Percentiles rank a stretch among this genome's conserved stretches.
Evolutionary conservation across 805 yeast species (phyloP).

Genomic region (Candida parachauliodes): DNA sequence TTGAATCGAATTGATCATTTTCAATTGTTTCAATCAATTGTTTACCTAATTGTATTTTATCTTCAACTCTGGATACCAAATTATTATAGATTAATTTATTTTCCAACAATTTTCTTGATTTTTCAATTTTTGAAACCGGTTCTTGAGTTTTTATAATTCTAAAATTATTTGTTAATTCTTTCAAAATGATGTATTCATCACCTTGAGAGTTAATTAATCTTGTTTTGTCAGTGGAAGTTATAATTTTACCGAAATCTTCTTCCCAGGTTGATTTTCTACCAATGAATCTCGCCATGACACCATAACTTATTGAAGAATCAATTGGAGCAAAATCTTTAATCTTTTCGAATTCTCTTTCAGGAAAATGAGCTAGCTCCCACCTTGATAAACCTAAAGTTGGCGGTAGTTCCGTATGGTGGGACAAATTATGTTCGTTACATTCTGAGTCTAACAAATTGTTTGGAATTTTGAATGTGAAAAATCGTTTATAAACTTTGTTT

Average conservation of each 20-base stretch:
- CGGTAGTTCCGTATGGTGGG: constrained; percentile 31
- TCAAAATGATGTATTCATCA: constrained; percentile 39
- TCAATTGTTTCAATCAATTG: constrained; percentile 15
- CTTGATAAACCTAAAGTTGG: constrained; percentile 30
- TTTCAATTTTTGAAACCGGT: constrained; percentile 14
- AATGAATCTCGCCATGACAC: constrained; percentile 34
- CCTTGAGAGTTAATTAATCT: constrained; percentile 30
- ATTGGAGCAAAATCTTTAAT: constrained; percentile 27
- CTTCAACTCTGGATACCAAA: constrained; percentile 23
- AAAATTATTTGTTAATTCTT: constrained; percentile 22
- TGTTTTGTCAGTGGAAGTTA: constrained; percentile 14
- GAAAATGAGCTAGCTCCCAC: constrained; percentile 13
- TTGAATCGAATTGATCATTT: constrained; percentile 8
- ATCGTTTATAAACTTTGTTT: constrained; percentile 28
- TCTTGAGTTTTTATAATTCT: constrained; percentile 21
- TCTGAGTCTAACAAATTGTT: constrained; percentile 32
- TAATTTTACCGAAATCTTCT: constrained; percentile 14
- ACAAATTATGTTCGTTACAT: constrained; percentile 29
- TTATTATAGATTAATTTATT: constrained; percentile 21
- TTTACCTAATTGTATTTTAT: constrained; percentile 24
- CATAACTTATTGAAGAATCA: constrained; percentile 27
- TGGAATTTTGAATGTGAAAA: constrained; percentile 41
- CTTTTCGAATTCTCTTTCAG: constrained; percentile 6
- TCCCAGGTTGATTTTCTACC: constrained; percentile 35
- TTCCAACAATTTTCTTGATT: constrained; percentile 14